A percentile compares a stretch with the other conserved stretches of the same genome.
These are phyloP conservation scores for Cutaneotrichosporon sp. DNA, from an alignment of 1,284 basidiomycete species.

Conservation along the genomic window DNA sequence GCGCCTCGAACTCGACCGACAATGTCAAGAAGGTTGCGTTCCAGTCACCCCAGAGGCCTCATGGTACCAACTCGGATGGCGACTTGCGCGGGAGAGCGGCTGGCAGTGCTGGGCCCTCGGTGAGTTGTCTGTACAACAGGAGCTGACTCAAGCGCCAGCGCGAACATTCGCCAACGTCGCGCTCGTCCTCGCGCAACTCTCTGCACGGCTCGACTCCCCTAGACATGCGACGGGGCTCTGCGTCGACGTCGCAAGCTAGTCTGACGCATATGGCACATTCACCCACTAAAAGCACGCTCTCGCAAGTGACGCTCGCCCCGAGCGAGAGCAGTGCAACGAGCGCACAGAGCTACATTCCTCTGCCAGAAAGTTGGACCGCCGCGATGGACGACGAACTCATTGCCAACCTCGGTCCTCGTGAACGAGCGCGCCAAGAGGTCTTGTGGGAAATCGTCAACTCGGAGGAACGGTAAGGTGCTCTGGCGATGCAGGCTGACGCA, in stretches of 20 bases:
- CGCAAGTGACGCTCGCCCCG: conserved; percentile 10
- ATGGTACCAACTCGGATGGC: conserved; percentile 10
- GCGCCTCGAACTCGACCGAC: conserved; percentile 9
- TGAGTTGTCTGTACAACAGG: background rate
- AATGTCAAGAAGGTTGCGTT: conserved; percentile 27
- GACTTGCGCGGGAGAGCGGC: conserved; percentile 17
- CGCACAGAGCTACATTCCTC: conserved; percentile 47
- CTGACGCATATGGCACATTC: conserved; percentile 11
- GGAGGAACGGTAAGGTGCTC: conserved; percentile 74
- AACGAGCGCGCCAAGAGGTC: conserved; percentile 94
- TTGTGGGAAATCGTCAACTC: conserved; percentile 96
- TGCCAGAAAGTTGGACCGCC: conserved; percentile 89
- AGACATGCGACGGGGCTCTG: background rate
- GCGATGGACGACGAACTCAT: conserved; percentile 93
- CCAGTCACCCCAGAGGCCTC: conserved; percentile 13
- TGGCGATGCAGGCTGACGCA: conserved; percentile 7
- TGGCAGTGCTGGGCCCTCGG: background rate
- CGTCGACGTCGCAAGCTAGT: conserved; percentile 1
- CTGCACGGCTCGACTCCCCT: background rate
- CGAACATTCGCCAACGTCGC: conserved; percentile 5
- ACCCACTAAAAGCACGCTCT: conserved; percentile 16
- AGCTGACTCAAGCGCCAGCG: background rate
- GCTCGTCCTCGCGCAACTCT: conserved; percentile 8
- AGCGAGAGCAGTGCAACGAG: conserved; percentile 5
- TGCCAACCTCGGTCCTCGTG: conserved; percentile 84